Base-by-base conservation (phyloP, 179 eudicot species). In the Amaranthus tricolor region DNA sequence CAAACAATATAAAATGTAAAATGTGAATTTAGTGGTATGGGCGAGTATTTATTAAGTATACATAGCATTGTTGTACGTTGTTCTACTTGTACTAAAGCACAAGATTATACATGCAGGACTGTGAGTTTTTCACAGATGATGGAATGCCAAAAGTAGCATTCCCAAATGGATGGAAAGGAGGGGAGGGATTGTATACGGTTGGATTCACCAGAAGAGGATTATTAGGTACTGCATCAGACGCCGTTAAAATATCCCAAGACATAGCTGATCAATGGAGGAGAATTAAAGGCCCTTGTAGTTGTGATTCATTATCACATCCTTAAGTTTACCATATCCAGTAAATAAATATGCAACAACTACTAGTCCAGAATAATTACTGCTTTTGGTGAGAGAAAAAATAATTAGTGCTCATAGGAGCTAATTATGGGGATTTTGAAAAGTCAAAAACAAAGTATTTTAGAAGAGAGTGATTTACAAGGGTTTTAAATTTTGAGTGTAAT, bases 161-260 rank as follows among this genome's bases (percentile, higher is more conserved):
- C 81, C 96, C 98, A 13, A 82, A 91, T 76, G 85, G 97, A 53
- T 93, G 97, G 97, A 93, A 83, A 78, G 98, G 93, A n/a, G 88
- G 85, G 59, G 89, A 85, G 15, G 96, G 96, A 66, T 76, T 94
- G 81, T 94, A 91, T 76, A 76, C 91, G 5, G 98, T 90, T 1
- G 97, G 98, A 62, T 92, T 94, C 81, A 90, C 97, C 11, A 88
- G 84, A 82, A 86, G 92, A 80, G 98, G 98, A 4, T 81, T 94
- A 14, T 82, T 88, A 5, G 98, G 98, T 9, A 83, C 92, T 19
- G 75, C 91, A 61, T 88, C 90, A 13, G 97, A 94, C 63, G 91
- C 98, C 8, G 15, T 79, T 14, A 86, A 88, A 17, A 88, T 90
- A 17, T 92, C 98, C 9, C 75, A 59, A 65, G 94, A 94, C 61